These are phyloP conservation scores for Acanthamoeba lugdunensis DNA, from an alignment of 208 protist species.

Conservation along the genomic window DNA sequence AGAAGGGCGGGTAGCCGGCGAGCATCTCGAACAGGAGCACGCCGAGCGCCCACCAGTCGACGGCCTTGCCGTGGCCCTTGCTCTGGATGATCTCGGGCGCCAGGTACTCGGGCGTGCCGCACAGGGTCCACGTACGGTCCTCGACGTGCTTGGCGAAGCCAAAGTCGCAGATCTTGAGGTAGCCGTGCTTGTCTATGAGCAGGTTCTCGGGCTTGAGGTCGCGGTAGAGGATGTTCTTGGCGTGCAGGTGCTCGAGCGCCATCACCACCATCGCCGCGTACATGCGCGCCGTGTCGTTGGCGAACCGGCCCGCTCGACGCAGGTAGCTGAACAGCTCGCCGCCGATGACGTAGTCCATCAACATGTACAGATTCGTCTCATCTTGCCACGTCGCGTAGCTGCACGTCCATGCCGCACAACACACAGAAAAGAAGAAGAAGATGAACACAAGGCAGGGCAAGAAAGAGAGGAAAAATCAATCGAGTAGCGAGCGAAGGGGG, in stretches of 20 bases:
- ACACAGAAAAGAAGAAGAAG: neutral
- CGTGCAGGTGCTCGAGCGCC: conserved; percentile 88
- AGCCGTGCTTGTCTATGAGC: conserved; percentile 88
- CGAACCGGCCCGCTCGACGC: conserved; percentile 43
- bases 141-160: conserved; percentile 89
- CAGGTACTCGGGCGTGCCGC: conserved; percentile 91
- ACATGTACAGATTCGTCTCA: conserved; percentile 87
- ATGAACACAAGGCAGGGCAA: neutral
- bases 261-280: conserved; percentile 90
- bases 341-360: conserved; percentile 90
- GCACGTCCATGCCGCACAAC: neutral
- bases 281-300: conserved; percentile 78
- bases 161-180: conserved; percentile 94
- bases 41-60: conserved; percentile 93
- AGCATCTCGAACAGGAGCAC: conserved; percentile 92
- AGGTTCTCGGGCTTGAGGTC: conserved; percentile 93
- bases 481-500: neutral
- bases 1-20: conserved; percentile 93
- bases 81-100: conserved; percentile 91
- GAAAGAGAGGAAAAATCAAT: no score
- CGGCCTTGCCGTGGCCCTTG: conserved; percentile 91
- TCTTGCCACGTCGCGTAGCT: conserved; percentile 86
- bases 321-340: conserved; percentile 90
- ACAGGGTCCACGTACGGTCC: conserved; percentile 89
- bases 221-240: conserved; percentile 87